Base-by-base conservation (phyloP, 2,329 filamentous ascomycete species). In the Cryphonectria nitschkei region DNA sequence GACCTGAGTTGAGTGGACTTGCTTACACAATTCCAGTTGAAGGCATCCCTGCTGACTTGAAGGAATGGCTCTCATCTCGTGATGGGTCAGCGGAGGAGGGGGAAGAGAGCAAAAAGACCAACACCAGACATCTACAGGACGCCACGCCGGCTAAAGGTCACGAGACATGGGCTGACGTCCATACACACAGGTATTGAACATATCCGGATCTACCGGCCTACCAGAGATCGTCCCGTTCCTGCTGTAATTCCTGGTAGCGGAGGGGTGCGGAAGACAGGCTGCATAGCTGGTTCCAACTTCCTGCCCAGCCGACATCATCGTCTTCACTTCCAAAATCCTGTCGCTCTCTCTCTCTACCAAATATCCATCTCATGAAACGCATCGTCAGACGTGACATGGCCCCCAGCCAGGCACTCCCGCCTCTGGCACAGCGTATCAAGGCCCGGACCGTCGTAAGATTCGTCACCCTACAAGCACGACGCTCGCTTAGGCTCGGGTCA, bases 31-130 rank as follows among this genome's bases (percentile, higher is more conserved):
- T 46, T 14, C 37, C 29, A 3, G 54, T 9, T 14, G 32, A n/a
- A n/a, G 14, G 7, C 13, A 52, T 37, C 63, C 63, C 63, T 65
- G 63, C 26, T 54, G 26, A 52, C 63, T 7, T 65, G 26, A 65
- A 32, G 43, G 16, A 54, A 29, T 52, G 46, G 61, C 62, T n/a
- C 32, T 65, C 16, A n/a, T 37, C 32, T 37, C 29, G 13, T 37
- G 43, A 65, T 65, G 41, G 46, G 29, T 54, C 63, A 65, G 32
- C 9, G 7, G 37, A 8, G 7, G 34, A 13, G 63, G 26, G 41
- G 41, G 16, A 43, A 34, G 34, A 34, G 34, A 34, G 6, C 26
- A 34, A 34, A 34, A 34, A 34, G 32, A 52, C 43, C 43, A 39
- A 61, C 58, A 34, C 34, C 58, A 54, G 43, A 65, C 43, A 7